Percentiles rank a stretch among this genome's conserved stretches.
Conservation (phyloP, 2,329 filamentous ascomycete genomes). For the Alternaria conjuncta region DNA sequence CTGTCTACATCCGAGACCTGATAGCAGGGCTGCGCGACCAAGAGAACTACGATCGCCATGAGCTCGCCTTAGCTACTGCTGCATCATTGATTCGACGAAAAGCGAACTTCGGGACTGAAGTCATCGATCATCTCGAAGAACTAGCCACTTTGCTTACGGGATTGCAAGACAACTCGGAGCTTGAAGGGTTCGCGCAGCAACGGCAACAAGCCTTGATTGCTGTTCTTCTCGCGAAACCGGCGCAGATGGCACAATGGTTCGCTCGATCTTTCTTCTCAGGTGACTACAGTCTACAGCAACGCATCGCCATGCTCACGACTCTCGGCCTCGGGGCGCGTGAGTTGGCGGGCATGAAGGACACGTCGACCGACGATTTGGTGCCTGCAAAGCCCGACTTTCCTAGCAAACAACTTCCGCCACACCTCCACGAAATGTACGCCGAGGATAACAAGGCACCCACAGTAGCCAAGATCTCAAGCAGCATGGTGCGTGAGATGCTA, state of each 20-base stretch:
- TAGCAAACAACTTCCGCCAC: constrained; percentile 77
- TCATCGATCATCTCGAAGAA: constrained; percentile 82
- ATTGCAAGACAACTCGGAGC: constrained; percentile 83
- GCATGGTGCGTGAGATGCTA: constrained; percentile 75
- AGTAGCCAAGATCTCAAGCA: constrained; percentile 71
- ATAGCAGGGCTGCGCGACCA: constrained; percentile 78
- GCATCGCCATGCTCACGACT: constrained; percentile 80
- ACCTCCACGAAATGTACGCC: constrained; percentile 75
- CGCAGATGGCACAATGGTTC: constrained; percentile 82
- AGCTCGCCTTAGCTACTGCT: constrained; percentile 77
- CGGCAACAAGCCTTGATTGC: constrained; percentile 83
- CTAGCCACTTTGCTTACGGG: constrained; percentile 78
- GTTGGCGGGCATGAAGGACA: constrained; percentile 74
- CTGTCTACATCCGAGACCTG: constrained; percentile 89
- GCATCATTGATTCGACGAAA: constrained; percentile 86
- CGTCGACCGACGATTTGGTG: constrained; percentile 56
- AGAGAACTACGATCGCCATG: constrained; percentile 84
- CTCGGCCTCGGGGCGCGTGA: constrained; percentile 84
- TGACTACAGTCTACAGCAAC: constrained; percentile 86
- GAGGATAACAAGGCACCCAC: constrained; percentile 57
- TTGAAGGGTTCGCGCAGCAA: constrained; percentile 73
- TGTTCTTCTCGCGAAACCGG: constrained; percentile 76
- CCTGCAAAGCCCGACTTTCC: constrained; percentile 66
- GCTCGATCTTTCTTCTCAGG: constrained; percentile 86
- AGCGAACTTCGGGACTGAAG: constrained; percentile 84